Evolutionary conservation across 2,329 filamentous ascomycete genomes (phyloP).

Genomic region (Drechmeria coniospora): DNA sequence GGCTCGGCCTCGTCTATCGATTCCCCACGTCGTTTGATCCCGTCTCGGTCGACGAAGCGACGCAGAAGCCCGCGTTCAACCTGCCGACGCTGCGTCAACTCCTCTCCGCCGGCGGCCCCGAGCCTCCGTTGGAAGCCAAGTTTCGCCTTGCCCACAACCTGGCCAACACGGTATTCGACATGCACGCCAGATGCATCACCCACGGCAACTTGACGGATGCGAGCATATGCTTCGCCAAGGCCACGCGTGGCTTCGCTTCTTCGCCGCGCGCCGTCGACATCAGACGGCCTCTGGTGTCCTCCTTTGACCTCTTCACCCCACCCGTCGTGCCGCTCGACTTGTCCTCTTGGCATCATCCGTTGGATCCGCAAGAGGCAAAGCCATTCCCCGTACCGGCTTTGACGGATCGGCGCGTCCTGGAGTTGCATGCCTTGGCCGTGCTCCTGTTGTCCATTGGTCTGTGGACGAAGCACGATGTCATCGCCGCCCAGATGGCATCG

Average conservation of each 20-base stretch:
- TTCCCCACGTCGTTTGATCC: conserved; percentile 51
- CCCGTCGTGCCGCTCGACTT: conserved; percentile 6
- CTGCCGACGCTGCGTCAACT: conserved; percentile 40
- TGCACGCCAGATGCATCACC: conserved; percentile 52
- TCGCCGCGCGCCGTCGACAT: conserved; percentile 51
- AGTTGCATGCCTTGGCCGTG: conserved; percentile 60
- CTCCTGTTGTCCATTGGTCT: conserved; percentile 60
- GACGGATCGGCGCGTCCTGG: conserved; percentile 42
- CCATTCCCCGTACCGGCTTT: conserved; percentile 31
- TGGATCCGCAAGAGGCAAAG: conserved; percentile 38
- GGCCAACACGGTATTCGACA: conserved; percentile 55
- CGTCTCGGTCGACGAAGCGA: conserved; percentile 35
- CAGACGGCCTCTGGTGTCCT: conserved; percentile 52
- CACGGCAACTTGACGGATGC: conserved; percentile 56
- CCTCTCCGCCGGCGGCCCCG: conserved; percentile 33
- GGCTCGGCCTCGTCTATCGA: conserved; percentile 61
- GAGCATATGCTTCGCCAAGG: conserved; percentile 51
- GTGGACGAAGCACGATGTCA: conserved; percentile 51
- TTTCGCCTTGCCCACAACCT: conserved; percentile 62
- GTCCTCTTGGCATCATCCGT: conserved; percentile 41
- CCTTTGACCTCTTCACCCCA: conserved; percentile 53
- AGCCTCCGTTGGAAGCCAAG: conserved; percentile 58
- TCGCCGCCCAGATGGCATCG: conserved; percentile 25
- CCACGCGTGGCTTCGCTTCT: too few species aligned
- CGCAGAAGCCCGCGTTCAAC: conserved; percentile 32